Conservation (phyloP, 225 moss, liverwort and hornwort species). For the Marchantia polymorpha region DNA sequence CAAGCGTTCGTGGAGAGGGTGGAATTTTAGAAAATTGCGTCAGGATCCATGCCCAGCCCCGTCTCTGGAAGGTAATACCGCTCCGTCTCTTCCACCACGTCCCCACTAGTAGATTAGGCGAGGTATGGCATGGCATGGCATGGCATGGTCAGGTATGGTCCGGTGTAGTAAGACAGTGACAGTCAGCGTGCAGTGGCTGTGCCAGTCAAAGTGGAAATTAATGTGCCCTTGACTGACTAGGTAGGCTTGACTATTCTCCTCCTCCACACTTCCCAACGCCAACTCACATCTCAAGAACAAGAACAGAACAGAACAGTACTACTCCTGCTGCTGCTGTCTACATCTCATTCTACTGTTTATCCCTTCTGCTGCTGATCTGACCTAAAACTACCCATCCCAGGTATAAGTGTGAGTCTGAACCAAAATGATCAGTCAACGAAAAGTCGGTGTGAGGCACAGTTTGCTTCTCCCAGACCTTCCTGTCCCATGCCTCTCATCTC, state of each 20-base stretch:
- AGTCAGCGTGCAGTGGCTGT: background rate
- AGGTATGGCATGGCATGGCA: no score
- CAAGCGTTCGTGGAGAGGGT: no score
- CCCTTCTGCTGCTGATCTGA: background rate
- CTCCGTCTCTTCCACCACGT: background rate
- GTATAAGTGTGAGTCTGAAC: background rate
- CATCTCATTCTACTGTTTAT: background rate
- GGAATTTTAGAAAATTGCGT: no score
- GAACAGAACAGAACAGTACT: background rate
- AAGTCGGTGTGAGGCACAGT: background rate
- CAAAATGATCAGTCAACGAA: background rate
- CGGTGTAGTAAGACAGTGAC: background rate
- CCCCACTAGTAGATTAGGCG: background rate
- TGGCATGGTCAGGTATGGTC: background rate
- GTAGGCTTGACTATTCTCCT: conserved; percentile 14
- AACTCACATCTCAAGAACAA: background rate
- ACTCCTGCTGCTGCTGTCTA: background rate
- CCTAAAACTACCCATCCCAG: background rate
- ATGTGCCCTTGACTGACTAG: conserved; percentile 12
- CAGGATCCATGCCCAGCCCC: no score
- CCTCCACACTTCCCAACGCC: background rate
- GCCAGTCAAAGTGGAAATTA: conserved; percentile 11
- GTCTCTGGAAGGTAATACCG: background rate
- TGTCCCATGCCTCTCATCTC: background rate
- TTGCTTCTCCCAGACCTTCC: background rate